A percentile compares a stretch with the other conserved stretches of the same genome.
phyloP scores from a whole-genome alignment of 1,284 basidiomycete genomes.

The Phellinidium pouzarii region DNA sequence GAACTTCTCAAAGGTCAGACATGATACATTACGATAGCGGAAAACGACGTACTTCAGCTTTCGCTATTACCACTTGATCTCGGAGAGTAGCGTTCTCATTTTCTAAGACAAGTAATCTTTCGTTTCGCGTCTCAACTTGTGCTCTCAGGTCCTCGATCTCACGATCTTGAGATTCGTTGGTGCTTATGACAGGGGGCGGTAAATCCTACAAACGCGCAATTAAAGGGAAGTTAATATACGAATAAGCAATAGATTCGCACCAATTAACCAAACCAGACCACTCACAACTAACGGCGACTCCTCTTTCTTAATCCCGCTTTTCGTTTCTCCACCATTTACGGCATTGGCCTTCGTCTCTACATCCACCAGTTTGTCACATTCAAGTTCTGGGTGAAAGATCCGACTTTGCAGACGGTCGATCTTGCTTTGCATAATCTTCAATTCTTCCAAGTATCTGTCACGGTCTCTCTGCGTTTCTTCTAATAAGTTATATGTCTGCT shows the following conservation, averaged over 20 bases:
- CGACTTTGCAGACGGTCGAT: slow-evolving; percentile 66
- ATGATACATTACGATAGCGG: neutral
- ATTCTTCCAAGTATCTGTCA: slow-evolving; percentile 48
- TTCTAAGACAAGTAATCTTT: slow-evolving; percentile 3
- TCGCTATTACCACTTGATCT: slow-evolving; percentile 15
- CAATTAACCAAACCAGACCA: slow-evolving; percentile 59
- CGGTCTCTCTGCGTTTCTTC: slow-evolving; percentile 48
- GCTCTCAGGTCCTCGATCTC: slow-evolving; percentile 7
- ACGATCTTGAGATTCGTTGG: neutral
- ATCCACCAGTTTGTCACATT: slow-evolving; percentile 27
- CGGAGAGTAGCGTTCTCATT: slow-evolving; percentile 10
- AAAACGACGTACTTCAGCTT: slow-evolving; percentile 15
- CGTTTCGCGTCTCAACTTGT: slow-evolving; percentile 4
- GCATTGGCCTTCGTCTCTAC: slow-evolving; percentile 36
- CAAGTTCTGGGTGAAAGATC: slow-evolving; percentile 43
- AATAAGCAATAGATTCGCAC: slow-evolving; percentile 48
- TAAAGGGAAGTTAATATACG: slow-evolving; percentile 18
- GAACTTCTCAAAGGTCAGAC: slow-evolving; percentile 29
- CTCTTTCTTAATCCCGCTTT: slow-evolving; percentile 2
- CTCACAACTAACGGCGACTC: slow-evolving; percentile 37
- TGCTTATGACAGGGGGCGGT: neutral
- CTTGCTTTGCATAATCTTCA: slow-evolving; percentile 62
- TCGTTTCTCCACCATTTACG: slow-evolving; percentile 32
- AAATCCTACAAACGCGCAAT: neutral
- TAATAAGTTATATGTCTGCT: slow-evolving; percentile 51